Percentiles rank a stretch among this genome's conserved stretches.
Evolutionary conservation across 2,329 filamentous ascomycete species (phyloP).

Genomic region (Macrophomina tecta): DNA sequence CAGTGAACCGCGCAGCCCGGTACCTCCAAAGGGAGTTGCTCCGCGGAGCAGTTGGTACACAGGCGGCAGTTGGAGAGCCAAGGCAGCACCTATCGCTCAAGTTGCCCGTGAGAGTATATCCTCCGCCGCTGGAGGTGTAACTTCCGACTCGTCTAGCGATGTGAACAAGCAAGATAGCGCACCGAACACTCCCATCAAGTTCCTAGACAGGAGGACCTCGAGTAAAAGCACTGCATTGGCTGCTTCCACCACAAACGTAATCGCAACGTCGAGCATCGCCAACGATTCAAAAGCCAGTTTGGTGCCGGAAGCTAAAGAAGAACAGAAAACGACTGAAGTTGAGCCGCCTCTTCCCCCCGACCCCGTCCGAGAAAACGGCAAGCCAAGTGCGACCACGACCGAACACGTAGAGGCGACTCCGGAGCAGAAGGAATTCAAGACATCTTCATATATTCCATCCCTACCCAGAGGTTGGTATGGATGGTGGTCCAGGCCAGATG

Average conservation of each 20-base stretch:
- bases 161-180: conserved; percentile 36
- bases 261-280: conserved; percentile 48
- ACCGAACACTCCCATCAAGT: conserved; percentile 41
- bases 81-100: conserved; percentile 54
- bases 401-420: conserved; percentile 19
- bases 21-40: conserved; percentile 30
- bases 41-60: conserved; percentile 50
- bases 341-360: conserved; percentile 54
- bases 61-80: conserved; percentile 53
- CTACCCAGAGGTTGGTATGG: conserved; percentile 50
- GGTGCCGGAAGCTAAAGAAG: conserved; percentile 33
- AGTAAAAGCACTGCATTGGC: conserved; percentile 53
- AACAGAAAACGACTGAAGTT: conserved; percentile 31
- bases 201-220: conserved; percentile 51
- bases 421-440: conserved; percentile 31
- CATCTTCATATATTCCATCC: conserved; percentile 28
- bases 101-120: conserved; percentile 54
- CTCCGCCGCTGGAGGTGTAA: conserved; percentile 51
- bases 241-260: conserved; percentile 54
- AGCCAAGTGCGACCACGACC: conserved; percentile 3
- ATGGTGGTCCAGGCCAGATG: conserved; percentile 59
- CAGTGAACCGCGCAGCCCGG: conserved; percentile 29
- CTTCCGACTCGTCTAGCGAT: conserved; percentile 46
- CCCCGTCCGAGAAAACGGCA: conserved; percentile 33
- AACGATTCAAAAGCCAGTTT: conserved; percentile 30